Evolutionary conservation across 192 early-diverging fungal genomes (phyloP), one percentile per base, ranked within the genome.

Genomic region (Coemansia sp.): DNA sequence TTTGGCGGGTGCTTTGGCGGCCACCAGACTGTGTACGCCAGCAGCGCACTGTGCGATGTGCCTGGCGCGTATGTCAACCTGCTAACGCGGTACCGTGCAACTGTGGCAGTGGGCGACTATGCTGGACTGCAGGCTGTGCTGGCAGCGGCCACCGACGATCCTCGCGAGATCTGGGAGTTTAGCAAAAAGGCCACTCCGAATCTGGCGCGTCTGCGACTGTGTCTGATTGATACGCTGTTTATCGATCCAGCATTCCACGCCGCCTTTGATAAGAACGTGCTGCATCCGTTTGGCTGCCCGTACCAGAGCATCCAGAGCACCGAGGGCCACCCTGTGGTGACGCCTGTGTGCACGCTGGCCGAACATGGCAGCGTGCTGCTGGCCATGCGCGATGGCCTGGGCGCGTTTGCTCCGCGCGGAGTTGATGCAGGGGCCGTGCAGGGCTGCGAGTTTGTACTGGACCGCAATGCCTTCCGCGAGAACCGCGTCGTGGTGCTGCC

Each of bases 321-420:
- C 14, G 69, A 75, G 58, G 62, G 73, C 25, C 73, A 70, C 23
- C 66, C 78, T 10, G 85, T 90, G 0, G 68, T 92, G 11, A 86
- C 84, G 5, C 83, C 90, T 9, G 77, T 92, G 62, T 82, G 80
- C 23, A 88, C 85, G 28, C 66, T 92, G 44, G 81, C 89, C 1
- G 90, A 92, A 72, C 85, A 92, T 48, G 90, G 90, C 49, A 89
- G 90, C 8, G 86, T 87, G 73, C 80, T 90, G 25, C 65, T 92
- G 60, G 81, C 85, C 44, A 84, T 90, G 67, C 82, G 87, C n/a
- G 88, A 92, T 66, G 73, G 84, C 48, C 56, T 90, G 21, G 31
- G 31, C 8, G 31, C 31, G 31, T 34, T 34, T 34, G 31, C 31
- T 34, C 31, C 31, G 7, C 31, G 31, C 31, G 31, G 31, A 6